These are phyloP conservation scores for Tuber umbilicatum DNA, from an alignment of 495 filamentous ascomycete species.

Conservation along the genomic window DNA sequence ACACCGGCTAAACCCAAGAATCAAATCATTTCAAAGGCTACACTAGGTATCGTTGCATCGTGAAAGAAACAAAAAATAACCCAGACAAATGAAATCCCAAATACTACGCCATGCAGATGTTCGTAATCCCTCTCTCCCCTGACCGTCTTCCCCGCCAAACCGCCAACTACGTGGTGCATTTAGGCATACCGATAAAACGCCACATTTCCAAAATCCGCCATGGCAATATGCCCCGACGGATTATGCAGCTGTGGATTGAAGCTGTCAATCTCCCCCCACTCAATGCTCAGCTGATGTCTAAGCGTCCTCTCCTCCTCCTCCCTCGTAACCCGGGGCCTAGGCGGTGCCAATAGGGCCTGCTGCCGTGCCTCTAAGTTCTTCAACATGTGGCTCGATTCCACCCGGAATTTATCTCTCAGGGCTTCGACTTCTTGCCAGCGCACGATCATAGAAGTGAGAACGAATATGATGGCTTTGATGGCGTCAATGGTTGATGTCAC, in stretches of 20 bases:
- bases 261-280: slow-evolving; percentile 18
- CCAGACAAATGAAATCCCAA: not conserved
- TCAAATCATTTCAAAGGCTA: not conserved
- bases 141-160: not conserved
- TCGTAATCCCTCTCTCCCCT: not conserved
- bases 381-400: slow-evolving; percentile 33
- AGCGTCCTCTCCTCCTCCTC: slow-evolving; percentile 9
- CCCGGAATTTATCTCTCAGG: slow-evolving; percentile 39
- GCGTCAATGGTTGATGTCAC: slow-evolving; percentile 29
- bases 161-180: not conserved
- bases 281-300: slow-evolving; percentile 19
- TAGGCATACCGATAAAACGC: slow-evolving; percentile 40
- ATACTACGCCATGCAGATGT: not conserved
- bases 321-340: slow-evolving; percentile 1
- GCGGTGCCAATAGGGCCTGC: slow-evolving; percentile 8
- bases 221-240: slow-evolving; percentile 38
- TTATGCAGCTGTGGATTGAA: slow-evolving; percentile 26
- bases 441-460: slow-evolving; percentile 40
- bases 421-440: slow-evolving; percentile 40
- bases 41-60: not conserved
- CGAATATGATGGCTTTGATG: slow-evolving; percentile 37
- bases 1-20: not conserved
- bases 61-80: not conserved
- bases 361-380: slow-evolving; percentile 27
- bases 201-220: slow-evolving; percentile 41